Percentiles rank a stretch among this genome's conserved stretches.
Evolutionary conservation across 768 basidiomycete genomes (phyloP).

Genomic region (Lactarius evosmus): DNA sequence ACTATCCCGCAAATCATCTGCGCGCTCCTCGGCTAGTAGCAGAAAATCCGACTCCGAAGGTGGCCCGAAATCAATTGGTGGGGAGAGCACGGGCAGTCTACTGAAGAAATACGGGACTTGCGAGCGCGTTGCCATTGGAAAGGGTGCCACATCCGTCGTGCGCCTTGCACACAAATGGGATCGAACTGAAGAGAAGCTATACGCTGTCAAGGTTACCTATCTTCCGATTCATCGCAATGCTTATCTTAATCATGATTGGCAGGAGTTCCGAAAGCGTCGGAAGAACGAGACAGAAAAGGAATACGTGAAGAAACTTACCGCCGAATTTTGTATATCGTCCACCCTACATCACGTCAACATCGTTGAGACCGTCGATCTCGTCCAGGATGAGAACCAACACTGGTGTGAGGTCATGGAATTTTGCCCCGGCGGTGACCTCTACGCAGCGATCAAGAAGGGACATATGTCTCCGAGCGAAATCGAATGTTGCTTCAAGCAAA

Average conservation of each 20-base stretch:
- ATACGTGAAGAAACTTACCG: constrained; percentile 99
- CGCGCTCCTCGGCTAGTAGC: constrained; percentile 62
- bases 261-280: constrained; percentile 98
- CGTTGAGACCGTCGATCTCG: constrained; percentile 97
- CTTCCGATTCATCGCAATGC: constrained; percentile 1
- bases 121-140: constrained; percentile 95
- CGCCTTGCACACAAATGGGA: constrained; percentile 99
- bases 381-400: constrained; percentile 94
- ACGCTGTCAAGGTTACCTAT: constrained; percentile 91
- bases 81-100: constrained; percentile 54
- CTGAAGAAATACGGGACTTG: constrained; percentile 96
- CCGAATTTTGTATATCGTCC: constrained; percentile 98
- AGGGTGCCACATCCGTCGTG: constrained; percentile 97
- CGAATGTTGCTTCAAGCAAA: constrained; percentile 98
- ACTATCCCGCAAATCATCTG: constrained; percentile 65
- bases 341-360: constrained; percentile 92
- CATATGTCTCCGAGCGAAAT: constrained; percentile 88
- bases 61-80: constrained; percentile 43
- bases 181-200: constrained; percentile 90
- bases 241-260: constrained; percentile 17
- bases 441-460: constrained; percentile 98
- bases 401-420: constrained; percentile 99
- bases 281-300: constrained; percentile 99
- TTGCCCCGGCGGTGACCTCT: constrained; percentile 96
- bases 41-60: constrained; percentile 68